phyloP scores from a whole-genome alignment of 768 basidiomycete genomes.

The Phylloporus sp. region DNA sequence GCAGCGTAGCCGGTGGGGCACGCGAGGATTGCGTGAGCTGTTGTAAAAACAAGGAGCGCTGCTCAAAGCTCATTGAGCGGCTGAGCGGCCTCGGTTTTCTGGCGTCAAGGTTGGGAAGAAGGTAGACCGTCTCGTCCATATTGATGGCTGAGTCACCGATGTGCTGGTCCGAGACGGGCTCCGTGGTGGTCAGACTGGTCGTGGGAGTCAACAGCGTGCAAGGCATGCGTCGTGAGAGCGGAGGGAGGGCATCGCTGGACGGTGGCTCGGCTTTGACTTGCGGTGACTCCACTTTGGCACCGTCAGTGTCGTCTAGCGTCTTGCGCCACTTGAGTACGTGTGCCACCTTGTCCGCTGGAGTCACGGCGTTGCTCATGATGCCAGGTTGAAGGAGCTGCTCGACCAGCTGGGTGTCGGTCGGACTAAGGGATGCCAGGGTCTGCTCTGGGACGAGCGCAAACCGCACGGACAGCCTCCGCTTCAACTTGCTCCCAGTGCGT shows the following conservation, averaged over 20 bases:
- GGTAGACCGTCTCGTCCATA: constrained; percentile 26
- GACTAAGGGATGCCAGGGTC: constrained; percentile 50
- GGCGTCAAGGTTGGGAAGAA: constrained; percentile 15
- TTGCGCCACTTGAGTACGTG: constrained; percentile 27
- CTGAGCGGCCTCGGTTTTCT: constrained; percentile 31
- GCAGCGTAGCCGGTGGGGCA: constrained; percentile 44
- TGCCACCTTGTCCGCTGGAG: constrained; percentile 27
- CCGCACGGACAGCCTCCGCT: constrained; percentile 29
- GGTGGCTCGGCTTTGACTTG: constrained; percentile 1
- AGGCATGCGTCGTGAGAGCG: constrained; percentile 47
- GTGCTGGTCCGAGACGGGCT: constrained; percentile 33
- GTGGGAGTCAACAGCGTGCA: constrained; percentile 52
- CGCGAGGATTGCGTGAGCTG: constrained; percentile 36
- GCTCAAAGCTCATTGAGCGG: constrained; percentile 48
- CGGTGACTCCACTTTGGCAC: constrained; percentile 30
- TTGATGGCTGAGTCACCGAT: constrained; percentile 20
- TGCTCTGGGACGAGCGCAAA: constrained; percentile 33
- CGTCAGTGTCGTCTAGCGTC: constrained; percentile 34
- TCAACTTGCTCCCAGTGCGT: constrained; percentile 2
- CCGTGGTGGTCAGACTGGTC: constrained; percentile 29
- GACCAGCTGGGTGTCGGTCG: constrained; percentile 45
- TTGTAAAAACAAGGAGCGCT: constrained; percentile 49
- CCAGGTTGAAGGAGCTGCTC: constrained; percentile 44
- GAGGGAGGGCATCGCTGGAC: neutral
- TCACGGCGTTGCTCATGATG: constrained; percentile 27